Conservation (phyloP, 352 stramenopile species). For the Pythium dissimile region DNA sequence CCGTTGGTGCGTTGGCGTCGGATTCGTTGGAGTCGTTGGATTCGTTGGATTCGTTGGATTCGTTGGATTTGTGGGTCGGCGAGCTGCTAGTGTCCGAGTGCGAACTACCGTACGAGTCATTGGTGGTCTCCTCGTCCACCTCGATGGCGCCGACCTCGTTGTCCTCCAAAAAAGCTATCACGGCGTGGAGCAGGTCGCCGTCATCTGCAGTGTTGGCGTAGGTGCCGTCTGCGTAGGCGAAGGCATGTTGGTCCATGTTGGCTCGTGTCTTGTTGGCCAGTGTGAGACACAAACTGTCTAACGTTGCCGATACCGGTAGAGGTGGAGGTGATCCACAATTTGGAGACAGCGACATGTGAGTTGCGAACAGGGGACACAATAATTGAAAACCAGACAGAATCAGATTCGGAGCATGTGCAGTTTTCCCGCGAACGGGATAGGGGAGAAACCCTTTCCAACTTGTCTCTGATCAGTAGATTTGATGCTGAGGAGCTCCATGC, state of each 20-base stretch:
- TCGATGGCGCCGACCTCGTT: neutral
- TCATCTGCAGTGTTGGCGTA: slow-evolving; percentile 1
- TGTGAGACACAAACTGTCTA: neutral
- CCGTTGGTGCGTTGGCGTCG: neutral
- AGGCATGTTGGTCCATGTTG: neutral
- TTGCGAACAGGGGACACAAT: no score
- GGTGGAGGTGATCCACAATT: neutral
- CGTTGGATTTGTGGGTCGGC: neutral
- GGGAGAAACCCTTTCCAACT: no score
- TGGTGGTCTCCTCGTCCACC: slow-evolving; percentile 9
- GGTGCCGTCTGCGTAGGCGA: neutral
- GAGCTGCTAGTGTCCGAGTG: slow-evolving; percentile 5
- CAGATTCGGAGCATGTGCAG: neutral
- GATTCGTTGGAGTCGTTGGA: no score
- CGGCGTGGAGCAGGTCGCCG: slow-evolving; percentile 16
- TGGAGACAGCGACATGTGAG: no score
- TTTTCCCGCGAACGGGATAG: neutral
- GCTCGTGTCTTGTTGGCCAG: no score
- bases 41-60: no score
- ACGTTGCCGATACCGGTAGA: neutral
- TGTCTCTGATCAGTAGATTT: no score
- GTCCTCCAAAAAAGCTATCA: slow-evolving; percentile 15
- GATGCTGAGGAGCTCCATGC: no score
- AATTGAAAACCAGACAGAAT: neutral
- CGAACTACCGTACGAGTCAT: slow-evolving; percentile 13